phyloP scores from a whole-genome alignment of 75 land plant genomes.

The Sequoiadendron giganteum region DNA sequence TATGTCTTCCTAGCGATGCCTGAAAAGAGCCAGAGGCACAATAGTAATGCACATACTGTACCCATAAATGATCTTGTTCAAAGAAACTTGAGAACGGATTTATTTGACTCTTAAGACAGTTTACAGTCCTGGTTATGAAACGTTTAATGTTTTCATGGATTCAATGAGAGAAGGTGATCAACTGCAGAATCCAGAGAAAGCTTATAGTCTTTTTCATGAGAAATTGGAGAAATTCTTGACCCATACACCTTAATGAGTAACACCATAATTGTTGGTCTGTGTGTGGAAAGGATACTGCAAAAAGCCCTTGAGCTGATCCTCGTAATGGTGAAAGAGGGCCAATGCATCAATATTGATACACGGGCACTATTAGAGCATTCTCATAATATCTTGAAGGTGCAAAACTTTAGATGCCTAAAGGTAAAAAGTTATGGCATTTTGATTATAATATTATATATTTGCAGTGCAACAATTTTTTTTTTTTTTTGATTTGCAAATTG shows the following conservation, averaged over 20 bases:
- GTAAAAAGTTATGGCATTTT: background rate
- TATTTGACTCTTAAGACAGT: conserved; percentile 12
- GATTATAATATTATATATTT: background rate
- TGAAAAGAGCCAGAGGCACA: conserved; percentile 46
- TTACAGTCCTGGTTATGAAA: conserved; percentile 16
- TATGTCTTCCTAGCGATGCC: conserved; percentile 62
- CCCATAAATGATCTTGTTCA: conserved; percentile 67
- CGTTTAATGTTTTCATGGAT: conserved; percentile 30
- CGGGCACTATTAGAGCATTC: conserved; percentile 11
- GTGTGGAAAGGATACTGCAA: background rate
- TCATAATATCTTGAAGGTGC: background rate
- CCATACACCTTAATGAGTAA: background rate
- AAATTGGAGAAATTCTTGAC: conserved; percentile 36
- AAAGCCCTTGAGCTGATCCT: conserved; percentile 5
- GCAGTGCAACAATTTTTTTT: background rate
- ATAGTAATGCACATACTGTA: conserved; percentile 59
- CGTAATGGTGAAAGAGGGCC: conserved; percentile 6
- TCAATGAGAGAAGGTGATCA: conserved; percentile 18
- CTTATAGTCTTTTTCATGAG: conserved; percentile 38
- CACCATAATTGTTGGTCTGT: conserved; percentile 8
- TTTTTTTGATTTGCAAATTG: too few relatives aligned
- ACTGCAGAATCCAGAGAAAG: conserved; percentile 11
- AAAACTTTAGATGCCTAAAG: background rate
- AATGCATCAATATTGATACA: conserved; percentile 12
- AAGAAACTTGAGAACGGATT: conserved; percentile 13